phyloP scores from a whole-genome alignment of 2,329 filamentous ascomycete species.

The Monascus ruber region DNA sequence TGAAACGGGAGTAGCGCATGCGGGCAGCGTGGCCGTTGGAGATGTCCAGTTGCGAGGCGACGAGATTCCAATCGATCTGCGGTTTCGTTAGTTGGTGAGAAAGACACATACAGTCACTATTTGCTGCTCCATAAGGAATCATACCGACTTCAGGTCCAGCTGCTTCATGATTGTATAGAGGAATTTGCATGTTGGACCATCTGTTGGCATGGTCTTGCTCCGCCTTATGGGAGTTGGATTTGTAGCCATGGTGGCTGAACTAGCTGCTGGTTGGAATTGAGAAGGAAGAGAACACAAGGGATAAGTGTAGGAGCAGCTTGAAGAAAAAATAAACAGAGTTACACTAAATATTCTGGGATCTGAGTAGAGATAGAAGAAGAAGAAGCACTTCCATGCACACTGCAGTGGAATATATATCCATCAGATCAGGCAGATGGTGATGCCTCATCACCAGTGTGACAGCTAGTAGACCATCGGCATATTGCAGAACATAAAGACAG shows the following conservation, averaged over 20 bases:
- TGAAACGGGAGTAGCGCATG: conserved; percentile 47
- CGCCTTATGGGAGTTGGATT: conserved; percentile 22
- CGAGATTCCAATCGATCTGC: conserved; percentile 43
- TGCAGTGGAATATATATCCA: conserved; percentile 5
- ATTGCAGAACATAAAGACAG: no score
- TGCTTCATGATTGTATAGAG: conserved; percentile 47
- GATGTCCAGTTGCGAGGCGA: conserved; percentile 40
- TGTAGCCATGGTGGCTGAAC: neutral
- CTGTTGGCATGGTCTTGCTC: conserved; percentile 35
- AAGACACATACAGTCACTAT: no score
- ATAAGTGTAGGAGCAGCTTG: neutral
- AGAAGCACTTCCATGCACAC: conserved; percentile 7
- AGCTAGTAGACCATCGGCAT: no score
- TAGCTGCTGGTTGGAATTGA: conserved; percentile 14
- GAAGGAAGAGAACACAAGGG: conserved; percentile 4
- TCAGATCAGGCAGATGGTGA: no score
- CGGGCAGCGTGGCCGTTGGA: conserved; percentile 47
- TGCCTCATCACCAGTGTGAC: no score
- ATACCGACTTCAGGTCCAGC: conserved; percentile 41
- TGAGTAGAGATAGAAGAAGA: conserved; percentile 2
- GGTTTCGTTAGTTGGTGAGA: conserved; percentile 1
- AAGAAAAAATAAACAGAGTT: neutral
- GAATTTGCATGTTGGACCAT: conserved; percentile 40
- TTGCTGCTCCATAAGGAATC: conserved; percentile 3
- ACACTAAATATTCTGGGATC: neutral